Evolutionary conservation across 306 rosid species (phyloP).

Genomic region (Datisca glomerata): DNA sequence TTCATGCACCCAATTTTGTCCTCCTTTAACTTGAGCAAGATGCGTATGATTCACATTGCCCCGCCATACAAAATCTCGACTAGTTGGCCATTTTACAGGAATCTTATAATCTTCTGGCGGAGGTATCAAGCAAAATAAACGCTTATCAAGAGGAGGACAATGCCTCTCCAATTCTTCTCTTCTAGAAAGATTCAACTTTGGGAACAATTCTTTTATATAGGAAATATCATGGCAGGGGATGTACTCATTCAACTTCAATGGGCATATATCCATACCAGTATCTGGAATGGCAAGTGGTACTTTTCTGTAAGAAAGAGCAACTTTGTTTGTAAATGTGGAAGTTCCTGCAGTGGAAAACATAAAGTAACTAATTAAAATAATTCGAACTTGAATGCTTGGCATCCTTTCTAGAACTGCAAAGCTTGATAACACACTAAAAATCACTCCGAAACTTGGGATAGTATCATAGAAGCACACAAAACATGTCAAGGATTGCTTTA

Average conservation of each 20-base stretch:
- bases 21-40: constrained; percentile 92
- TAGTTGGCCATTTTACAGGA: constrained; percentile 80
- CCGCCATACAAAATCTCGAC: constrained; percentile 92
- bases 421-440: not conserved
- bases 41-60: constrained; percentile 85
- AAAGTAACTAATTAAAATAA: no score
- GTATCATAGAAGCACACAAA: not conserved
- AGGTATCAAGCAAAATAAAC: constrained; percentile 79
- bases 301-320: constrained; percentile 47
- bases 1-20: constrained; percentile 95
- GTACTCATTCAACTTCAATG: constrained; percentile 66
- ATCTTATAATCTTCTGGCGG: constrained; percentile 77
- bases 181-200: constrained; percentile 51
- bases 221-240: constrained; percentile 80
- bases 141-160: constrained; percentile 69
- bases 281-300: constrained; percentile 44
- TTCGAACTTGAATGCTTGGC: no score
- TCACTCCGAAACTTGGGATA: not conserved
- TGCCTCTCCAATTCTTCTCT: constrained; percentile 83
- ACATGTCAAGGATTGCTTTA: not conserved
- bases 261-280: constrained; percentile 70
- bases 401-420: no score
- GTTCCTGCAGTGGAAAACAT: constrained; percentile 31
- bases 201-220: constrained; percentile 38
- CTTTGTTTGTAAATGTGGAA: constrained; percentile 38